Percentiles rank a stretch among this genome's conserved stretches.
phyloP scores from a whole-genome alignment of 2,329 filamentous ascomycete genomes.

The Teratosphaeriaceae sp. region DNA sequence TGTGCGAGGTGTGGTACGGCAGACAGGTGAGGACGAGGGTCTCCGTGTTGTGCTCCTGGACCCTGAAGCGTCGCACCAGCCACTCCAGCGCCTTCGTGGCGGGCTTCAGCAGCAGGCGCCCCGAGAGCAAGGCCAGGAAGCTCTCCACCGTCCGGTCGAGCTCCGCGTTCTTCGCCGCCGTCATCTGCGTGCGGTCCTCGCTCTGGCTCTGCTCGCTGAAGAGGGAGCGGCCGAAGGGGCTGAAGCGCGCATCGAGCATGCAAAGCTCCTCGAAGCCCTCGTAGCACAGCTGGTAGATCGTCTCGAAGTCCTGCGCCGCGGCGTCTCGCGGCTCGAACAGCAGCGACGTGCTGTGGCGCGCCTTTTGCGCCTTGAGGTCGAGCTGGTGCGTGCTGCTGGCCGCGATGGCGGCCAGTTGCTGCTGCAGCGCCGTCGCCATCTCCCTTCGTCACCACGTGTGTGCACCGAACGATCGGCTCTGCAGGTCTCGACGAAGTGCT shows the following conservation, averaged over 20 bases:
- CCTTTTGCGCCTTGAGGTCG: slow-evolving; percentile 87
- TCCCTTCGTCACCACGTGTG: too few relatives aligned
- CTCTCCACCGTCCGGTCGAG: slow-evolving; percentile 70
- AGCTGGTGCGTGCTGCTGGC: slow-evolving; percentile 84
- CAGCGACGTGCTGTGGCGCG: slow-evolving; percentile 86
- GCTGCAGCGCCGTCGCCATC: slow-evolving; percentile 82
- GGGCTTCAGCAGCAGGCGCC: slow-evolving; percentile 73
- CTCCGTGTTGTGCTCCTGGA: slow-evolving; percentile 85
- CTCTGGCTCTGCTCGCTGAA: slow-evolving; percentile 92
- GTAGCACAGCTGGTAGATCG: slow-evolving; percentile 76
- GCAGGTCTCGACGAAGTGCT: too few relatives aligned
- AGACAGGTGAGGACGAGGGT: slow-evolving; percentile 78
- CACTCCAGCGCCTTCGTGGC: slow-evolving; percentile 91
- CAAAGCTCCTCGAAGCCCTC: slow-evolving; percentile 92
- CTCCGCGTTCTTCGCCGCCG: slow-evolving; percentile 70
- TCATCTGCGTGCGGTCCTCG: slow-evolving; percentile 83
- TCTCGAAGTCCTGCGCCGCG: slow-evolving; percentile 82
- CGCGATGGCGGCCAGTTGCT: slow-evolving; percentile 90
- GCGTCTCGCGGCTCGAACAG: slow-evolving; percentile 86
- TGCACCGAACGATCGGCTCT: too few relatives aligned
- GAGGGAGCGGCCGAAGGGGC: slow-evolving; percentile 65
- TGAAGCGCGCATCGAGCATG: slow-evolving; percentile 73
- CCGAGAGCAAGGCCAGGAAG: slow-evolving; percentile 74
- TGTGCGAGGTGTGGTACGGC: slow-evolving; percentile 80
- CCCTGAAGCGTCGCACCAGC: slow-evolving; percentile 85